A percentile compares a stretch with the other conserved stretches of the same genome.
These are phyloP conservation scores for Moesziomyces globuligerus DNA, from an alignment of 1,284 basidiomycete species.

Conservation along the genomic window DNA sequence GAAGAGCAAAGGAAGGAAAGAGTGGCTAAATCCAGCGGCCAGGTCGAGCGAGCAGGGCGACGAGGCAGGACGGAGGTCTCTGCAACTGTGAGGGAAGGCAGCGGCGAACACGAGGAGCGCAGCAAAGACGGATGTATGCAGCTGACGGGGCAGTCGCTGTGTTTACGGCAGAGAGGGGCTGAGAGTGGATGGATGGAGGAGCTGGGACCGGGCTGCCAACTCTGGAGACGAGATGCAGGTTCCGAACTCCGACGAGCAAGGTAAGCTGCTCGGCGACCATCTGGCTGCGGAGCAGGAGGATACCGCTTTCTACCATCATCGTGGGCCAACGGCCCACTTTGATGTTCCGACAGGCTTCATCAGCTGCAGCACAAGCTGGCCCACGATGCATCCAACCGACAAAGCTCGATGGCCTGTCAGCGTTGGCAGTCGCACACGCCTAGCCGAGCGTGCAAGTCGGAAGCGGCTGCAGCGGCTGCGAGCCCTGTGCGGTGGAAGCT, in stretches of 20 bases:
- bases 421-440: neutral
- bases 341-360: neutral
- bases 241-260: constrained; percentile 5
- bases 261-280: neutral
- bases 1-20: neutral
- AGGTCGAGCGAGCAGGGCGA: neutral
- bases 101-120: too few relatives aligned
- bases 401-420: neutral
- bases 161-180: neutral
- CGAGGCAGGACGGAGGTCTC: too few relatives aligned
- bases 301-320: neutral
- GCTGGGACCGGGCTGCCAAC: neutral
- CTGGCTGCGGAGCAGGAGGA: neutral
- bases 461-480: neutral
- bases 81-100: neutral
- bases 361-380: neutral
- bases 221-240: constrained; percentile 1
- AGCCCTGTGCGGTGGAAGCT: neutral
- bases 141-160: neutral
- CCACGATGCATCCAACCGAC: neutral
- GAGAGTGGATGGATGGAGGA: neutral
- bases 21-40: too few relatives aligned
- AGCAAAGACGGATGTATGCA: neutral
- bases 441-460: neutral
- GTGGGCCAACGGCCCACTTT: neutral